phyloP scores from a whole-genome alignment of 768 basidiomycete genomes.

The Suillus subalutaceus region DNA sequence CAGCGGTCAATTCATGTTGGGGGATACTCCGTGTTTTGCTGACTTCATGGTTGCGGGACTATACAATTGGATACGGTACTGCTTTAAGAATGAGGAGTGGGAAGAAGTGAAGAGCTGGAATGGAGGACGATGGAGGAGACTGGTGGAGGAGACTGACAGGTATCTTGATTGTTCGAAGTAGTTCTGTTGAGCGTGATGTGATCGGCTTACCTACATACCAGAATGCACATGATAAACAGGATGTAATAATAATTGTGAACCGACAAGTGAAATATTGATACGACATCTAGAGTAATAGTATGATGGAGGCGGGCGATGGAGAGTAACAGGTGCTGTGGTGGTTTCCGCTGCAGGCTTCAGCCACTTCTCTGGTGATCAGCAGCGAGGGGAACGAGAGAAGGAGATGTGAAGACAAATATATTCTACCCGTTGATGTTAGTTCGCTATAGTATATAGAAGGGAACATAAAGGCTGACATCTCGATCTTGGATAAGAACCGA shows the following conservation, averaged over 20 bases:
- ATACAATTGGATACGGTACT: slow-evolving; percentile 15
- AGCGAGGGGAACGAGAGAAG: too few species aligned
- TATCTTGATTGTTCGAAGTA: slow-evolving; percentile 16
- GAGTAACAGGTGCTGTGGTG: too few species aligned
- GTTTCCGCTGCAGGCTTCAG: too few species aligned
- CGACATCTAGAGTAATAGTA: slow-evolving; percentile 10
- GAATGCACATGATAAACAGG: neutral
- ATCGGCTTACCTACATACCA: neutral
- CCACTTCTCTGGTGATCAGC: too few species aligned
- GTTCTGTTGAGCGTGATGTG: neutral
- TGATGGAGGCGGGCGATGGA: too few species aligned
- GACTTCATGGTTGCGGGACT: slow-evolving; percentile 26
- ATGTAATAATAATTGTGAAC: neutral
- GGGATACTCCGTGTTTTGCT: slow-evolving; percentile 20
- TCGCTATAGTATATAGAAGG: too few species aligned
- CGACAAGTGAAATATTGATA: slow-evolving; percentile 25
- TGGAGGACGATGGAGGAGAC: slow-evolving; percentile 15
- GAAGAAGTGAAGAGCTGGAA: slow-evolving; percentile 12
- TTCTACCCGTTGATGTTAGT: too few species aligned
- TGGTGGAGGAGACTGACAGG: slow-evolving; percentile 22
- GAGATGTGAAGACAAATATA: too few species aligned
- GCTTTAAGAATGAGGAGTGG: slow-evolving; percentile 17
- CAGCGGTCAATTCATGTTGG: slow-evolving; percentile 11
- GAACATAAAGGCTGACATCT: too few species aligned
- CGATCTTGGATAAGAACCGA: too few species aligned